Conservation (phyloP, 2,329 filamentous ascomycete genomes). For the Xylaria digitata region DNA sequence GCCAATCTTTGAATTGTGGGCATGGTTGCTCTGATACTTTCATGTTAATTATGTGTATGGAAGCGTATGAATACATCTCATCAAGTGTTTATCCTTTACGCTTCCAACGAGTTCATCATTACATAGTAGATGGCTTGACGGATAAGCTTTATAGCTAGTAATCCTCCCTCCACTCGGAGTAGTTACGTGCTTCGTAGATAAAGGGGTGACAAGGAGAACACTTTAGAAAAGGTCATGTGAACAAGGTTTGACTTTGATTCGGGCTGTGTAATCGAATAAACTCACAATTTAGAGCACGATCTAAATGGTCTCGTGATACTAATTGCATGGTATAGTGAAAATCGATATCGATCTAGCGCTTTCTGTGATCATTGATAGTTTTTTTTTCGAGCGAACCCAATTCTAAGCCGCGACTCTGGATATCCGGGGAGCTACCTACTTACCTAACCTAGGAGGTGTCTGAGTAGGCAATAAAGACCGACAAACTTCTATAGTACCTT, state of each 20-base stretch:
- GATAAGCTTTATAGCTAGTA: not conserved
- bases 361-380: not conserved
- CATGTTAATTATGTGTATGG: not conserved
- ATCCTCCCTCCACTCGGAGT: not conserved
- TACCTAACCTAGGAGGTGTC: too few relatives aligned
- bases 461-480: not conserved
- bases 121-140: not conserved
- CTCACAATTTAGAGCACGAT: not conserved
- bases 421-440: not conserved
- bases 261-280: not conserved
- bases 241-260: not conserved
- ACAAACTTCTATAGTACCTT: not conserved
- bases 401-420: not conserved
- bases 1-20: not conserved
- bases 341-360: not conserved
- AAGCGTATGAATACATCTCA: not conserved
- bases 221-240: not conserved
- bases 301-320: not conserved
- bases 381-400: not conserved
- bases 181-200: not conserved
- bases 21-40: not conserved
- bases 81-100: not conserved
- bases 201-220: not conserved
- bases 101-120: not conserved
- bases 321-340: not conserved